Evolutionary conservation across 345 rosid genomes (phyloP), one percentile per base, ranked within the genome.

Genomic region (Rhodomyrtus tomentosa): DNA sequence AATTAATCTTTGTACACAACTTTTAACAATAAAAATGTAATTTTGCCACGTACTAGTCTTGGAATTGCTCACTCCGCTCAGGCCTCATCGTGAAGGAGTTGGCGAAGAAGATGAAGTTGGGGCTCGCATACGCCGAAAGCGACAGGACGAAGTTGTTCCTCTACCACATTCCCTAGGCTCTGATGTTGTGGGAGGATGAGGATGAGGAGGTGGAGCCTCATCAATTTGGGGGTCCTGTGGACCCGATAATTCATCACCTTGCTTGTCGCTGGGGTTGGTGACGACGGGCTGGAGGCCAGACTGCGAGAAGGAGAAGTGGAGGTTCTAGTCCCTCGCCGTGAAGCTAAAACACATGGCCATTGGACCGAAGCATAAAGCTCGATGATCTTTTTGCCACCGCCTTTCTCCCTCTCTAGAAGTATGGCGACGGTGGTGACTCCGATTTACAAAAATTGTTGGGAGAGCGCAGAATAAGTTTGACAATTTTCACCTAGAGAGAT

Each of bases 121-220:
- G 98, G 5, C 93, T n/a, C 92, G 89, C 90, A 96, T 85, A 96
- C 87, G 86, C 92, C 95, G 90, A 86, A 29, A 94, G 88, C 0
- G 87, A 89, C 49, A 92, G 87, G 80, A 95, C 86, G 87, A 95
- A 89, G 80, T 86, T 85, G 50, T 84, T 87, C 93, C 94, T 90
- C 85, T 94, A 98, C 98, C 99, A 95, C 99, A 93, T 95, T 83
- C 96, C 95, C 88, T 95, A 92, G 90, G 97, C 99, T 54, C 97
- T 93, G 84, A 95, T 86, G 83, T 96, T 93, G 85, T 95, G 99
- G 10, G 49, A 45, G 49, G 49, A 8, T 5, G 42, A 40, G 42
- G 42, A 40, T 40, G 42, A 40, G 49, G 49, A 45, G 49, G 49
- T 45, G 8, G 49, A 85, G 95, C 85, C 88, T 95, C 49, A 85